Evolutionary conservation across 495 filamentous ascomycete genomes (phyloP).

Genomic region (Staphylotrichum tortipilum): DNA sequence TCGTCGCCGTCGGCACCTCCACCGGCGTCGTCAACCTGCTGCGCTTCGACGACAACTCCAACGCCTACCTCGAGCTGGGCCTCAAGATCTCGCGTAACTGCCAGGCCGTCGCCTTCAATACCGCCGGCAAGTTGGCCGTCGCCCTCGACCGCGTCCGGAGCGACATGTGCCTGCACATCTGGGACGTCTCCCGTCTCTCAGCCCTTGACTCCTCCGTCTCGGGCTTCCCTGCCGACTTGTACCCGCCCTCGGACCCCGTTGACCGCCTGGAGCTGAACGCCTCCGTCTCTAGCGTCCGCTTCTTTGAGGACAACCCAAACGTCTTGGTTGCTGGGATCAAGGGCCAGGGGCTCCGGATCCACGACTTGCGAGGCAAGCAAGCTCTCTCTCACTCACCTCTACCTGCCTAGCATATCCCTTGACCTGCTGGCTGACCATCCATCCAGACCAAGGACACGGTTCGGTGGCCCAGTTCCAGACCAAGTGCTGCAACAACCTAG

Average conservation of each 20-base stretch:
- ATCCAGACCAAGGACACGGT: constrained; percentile 23
- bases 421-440: background rate
- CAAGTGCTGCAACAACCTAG: constrained; percentile 79
- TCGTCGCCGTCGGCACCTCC: constrained; percentile 77
- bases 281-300: constrained; percentile 81
- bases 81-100: constrained; percentile 81
- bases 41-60: constrained; percentile 58
- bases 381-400: background rate
- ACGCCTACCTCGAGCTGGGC: constrained; percentile 59
- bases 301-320: constrained; percentile 78
- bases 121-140: constrained; percentile 67
- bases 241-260: constrained; percentile 48
- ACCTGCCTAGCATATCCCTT: background rate
- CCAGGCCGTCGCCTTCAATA: constrained; percentile 86
- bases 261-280: constrained; percentile 73
- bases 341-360: constrained; percentile 77
- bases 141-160: constrained; percentile 86
- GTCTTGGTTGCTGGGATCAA: constrained; percentile 75
- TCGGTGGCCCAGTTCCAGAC: constrained; percentile 56
- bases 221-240: constrained; percentile 31
- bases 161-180: constrained; percentile 87
- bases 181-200: constrained; percentile 70
- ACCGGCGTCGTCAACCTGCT: constrained; percentile 79
- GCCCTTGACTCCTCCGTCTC: constrained; percentile 29
- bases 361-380: constrained; percentile 73